Base-by-base conservation (phyloP, 1,284 basidiomycete species). In the Hypsizygus ulmarius region DNA sequence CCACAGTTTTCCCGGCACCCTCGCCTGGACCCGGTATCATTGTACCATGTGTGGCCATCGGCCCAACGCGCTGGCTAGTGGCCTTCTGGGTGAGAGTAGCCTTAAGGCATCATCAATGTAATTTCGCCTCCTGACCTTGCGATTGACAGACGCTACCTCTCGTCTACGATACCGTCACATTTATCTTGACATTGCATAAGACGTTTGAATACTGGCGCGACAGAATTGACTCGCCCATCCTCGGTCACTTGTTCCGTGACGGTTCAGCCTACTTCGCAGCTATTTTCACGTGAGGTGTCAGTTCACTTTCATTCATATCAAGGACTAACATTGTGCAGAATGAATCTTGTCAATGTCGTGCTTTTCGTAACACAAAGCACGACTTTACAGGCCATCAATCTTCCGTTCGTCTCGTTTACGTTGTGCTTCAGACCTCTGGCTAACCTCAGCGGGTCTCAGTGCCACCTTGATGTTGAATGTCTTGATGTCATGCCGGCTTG, bases 181-280 rank as follows among this genome's bases (percentile, higher is more conserved):
- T 61, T 33, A 12, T 49, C 30, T 56, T 59, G 44, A 60, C 56
- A 2, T 41, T 55, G 11, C 55, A 51, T 42, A 57, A 56, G 33
- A 50, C 55, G 2, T 51, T 53, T 18, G 39, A 45, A 10, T 53
- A 53, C 35, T 59, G 59, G 59, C 52, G 36, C 33, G 41, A 50
- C 27, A 45, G 56, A 45, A 18, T 58, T 7, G 34, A 55, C 38
- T 52, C 59, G 9, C 54, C 55, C 15, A 49, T 58, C 9, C 42
- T 62, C 21, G 29, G 37, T 5, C n/a, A 59, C 28, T 51, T 62
- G 7, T 59, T 54, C 47, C 52, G 58, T 3, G 59, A 62, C 38
- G 59, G 61, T 2, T 15, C 59, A 1, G 28, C 61, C 7, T 62
- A 62, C 42, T 62, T 62, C 38, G 55, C 55, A 12, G 58, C 54